Evolutionary conservation across 2,329 filamentous ascomycete genomes (phyloP), one percentile per base, ranked within the genome.

Genomic region (Penicillium hordei): DNA sequence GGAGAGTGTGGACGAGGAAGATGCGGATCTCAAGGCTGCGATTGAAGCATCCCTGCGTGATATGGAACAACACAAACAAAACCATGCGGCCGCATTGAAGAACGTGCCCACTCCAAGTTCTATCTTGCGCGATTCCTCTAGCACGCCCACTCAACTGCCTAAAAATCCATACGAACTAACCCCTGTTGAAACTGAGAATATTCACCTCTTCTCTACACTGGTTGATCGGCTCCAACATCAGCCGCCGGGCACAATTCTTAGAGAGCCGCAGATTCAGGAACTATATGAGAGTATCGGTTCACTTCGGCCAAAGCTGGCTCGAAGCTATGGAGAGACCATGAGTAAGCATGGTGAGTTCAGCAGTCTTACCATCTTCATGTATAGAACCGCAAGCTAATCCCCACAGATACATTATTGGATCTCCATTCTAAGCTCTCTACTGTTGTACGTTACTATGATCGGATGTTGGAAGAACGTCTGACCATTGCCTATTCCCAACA

Each of bases 251-350:
- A 97, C 94, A 0, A 97, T 99, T 52, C 77, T 99, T n/a, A 84
- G 94, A 48, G 94, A 99, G 70, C 94, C 94, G 1, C 94, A 97
- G 72, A 97, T 99, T 50, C 94, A 99, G 75, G 94, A 99, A 76
- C 81, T 99, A 5, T 99, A 99, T 72, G 94, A 97, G 70, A 95
- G 93, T 68, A 97, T 99, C 67, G 92, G 93, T n/a, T 84, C 91
- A 17, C 79, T 99, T 61, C 85, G 94, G 49, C 94, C 94, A 1
- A 99, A 99, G 75, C 81, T 99, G 55, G 94, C 94, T 5, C 86
- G 94, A 12, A 97, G 93, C 0, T 97, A 97, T 71, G 94, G 94
- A 55, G 94, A 99, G 78, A 97, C 94, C 0, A 97, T 99, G 94
- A 97, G 94, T 84, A 99, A 99, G 76, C 94, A 97, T 75, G 93